A percentile compares a stretch with the other conserved stretches of the same genome.
Conservation (phyloP, 495 filamentous ascomycete species). For the Apodospora peruviana region DNA sequence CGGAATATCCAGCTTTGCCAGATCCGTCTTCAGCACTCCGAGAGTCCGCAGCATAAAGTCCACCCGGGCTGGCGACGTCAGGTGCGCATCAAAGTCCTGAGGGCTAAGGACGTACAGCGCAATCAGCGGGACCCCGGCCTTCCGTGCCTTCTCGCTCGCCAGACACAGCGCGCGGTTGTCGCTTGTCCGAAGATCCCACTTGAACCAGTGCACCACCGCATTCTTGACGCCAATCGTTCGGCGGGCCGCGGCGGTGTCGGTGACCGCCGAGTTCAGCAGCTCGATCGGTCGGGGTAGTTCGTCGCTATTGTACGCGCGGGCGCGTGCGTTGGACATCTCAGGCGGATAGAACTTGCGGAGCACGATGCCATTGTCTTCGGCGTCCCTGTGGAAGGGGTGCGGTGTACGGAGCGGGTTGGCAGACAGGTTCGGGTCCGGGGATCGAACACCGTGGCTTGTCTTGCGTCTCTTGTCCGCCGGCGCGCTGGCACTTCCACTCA, state of each 20-base stretch:
- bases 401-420: constrained; percentile 30
- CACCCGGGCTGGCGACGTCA: constrained; percentile 64
- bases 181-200: constrained; percentile 65
- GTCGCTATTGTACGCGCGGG: constrained; percentile 61
- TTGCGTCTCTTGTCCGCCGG: constrained; percentile 17
- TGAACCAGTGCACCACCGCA: constrained; percentile 88
- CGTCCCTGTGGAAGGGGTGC: constrained; percentile 36
- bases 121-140: constrained; percentile 62
- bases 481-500: neutral
- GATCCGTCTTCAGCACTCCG: constrained; percentile 56
- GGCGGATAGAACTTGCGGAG: constrained; percentile 77
- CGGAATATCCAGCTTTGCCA: constrained; percentile 70
- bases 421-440: neutral
- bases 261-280: constrained; percentile 47
- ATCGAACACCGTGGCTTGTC: neutral
- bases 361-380: constrained; percentile 65
- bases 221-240: constrained; percentile 43
- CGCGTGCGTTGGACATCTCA: constrained; percentile 76
- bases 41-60: constrained; percentile 75
- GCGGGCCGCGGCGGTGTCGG: constrained; percentile 44
- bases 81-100: constrained; percentile 80
- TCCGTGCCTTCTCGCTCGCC: constrained; percentile 62
- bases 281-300: constrained; percentile 67
- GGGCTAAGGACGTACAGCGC: constrained; percentile 77
- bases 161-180: constrained; percentile 71